Evolutionary conservation across 306 rosid genomes (phyloP).

Genomic region (Vicia sativa): DNA sequence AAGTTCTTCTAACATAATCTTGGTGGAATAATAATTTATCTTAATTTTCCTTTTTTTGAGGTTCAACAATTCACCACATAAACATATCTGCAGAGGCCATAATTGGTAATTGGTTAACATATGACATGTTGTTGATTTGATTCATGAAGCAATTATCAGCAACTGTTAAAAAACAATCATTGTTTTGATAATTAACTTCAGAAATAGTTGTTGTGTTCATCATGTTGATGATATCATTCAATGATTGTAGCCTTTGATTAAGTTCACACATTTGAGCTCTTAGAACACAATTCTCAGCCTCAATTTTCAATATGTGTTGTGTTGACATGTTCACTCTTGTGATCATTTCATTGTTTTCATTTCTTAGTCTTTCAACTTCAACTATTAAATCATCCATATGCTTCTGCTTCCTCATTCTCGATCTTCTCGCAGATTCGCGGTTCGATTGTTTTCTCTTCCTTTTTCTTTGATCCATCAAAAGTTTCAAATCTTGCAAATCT

Average conservation of each 20-base stretch:
- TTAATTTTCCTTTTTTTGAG: neutral
- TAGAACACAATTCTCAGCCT: conserved; percentile 65
- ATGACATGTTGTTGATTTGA: conserved; percentile 55
- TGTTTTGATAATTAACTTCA: conserved; percentile 36
- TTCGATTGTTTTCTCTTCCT: conserved; percentile 83
- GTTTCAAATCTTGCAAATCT: conserved; percentile 61
- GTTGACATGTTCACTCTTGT: conserved; percentile 48
- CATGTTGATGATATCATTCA: conserved; percentile 56
- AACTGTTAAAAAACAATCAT: conserved; percentile 23
- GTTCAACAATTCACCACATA: conserved; percentile 47
- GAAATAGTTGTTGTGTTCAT: conserved; percentile 41
- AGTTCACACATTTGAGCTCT: conserved; percentile 70
- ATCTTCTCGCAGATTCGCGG: conserved; percentile 84
- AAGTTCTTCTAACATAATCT: neutral
- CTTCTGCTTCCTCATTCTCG: conserved; percentile 76
- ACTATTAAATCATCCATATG: conserved; percentile 66
- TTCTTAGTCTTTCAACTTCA: conserved; percentile 44
- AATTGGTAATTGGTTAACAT: conserved; percentile 71
- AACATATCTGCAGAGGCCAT: conserved; percentile 67
- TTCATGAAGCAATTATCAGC: conserved; percentile 46
- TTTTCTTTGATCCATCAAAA: conserved; percentile 64
- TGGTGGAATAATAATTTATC: neutral
- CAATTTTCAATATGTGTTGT: conserved; percentile 50
- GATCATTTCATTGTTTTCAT: conserved; percentile 54
- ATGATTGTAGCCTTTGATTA: conserved; percentile 61